Base-by-base conservation (phyloP, 352 stramenopile genomes). In the Stramenopiles sp. region DNA sequence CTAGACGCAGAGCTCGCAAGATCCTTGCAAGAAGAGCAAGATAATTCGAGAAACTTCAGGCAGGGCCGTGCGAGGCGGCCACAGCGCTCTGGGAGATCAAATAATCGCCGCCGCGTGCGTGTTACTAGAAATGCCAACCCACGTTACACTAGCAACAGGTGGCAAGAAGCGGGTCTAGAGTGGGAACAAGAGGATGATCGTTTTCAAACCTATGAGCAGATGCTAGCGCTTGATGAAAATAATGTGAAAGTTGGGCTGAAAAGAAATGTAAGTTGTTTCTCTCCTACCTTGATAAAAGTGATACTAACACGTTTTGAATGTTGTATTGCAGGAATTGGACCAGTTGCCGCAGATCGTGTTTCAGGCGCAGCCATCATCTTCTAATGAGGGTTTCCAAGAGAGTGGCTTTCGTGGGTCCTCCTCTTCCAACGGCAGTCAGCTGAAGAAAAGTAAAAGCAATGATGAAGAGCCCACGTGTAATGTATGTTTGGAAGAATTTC, bases 401-500 rank as follows among this genome's bases (percentile, higher is more conserved):
- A 4, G 4, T 14, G 14, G 14, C 14, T 55, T 14, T 55, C 4
- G 4, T 4, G 14, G 14, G 4, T 4, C 4, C 14, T 55, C 39
- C 4, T 55, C 39, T 14, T 55, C 39, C 4, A 55, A 55, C 14
- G 14, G 14, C 14, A 55, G 14, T 55, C 39, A 55, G 14, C 4
- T 55, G 39, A n/a, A n/a, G n/a, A n/a, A n/a, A 71, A 71, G 27
- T 27, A 71, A 83, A 31, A 91, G 92, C 76, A 83, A 88, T 0
- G 84, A 87, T 0, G 88, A 95, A 44, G 92, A 96, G 80, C 89
- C 88, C 44, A 94, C 89, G 83, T 97, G 92, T 87, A 92, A 91
- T 83, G 95, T 96, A 83, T 96, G 92, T 80, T 89, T 95, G 32
- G 91, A 91, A 80, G 86, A 92, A 33, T 97, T 96, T 80, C 85